Percentiles rank a stretch among this genome's conserved stretches.
Conservation (phyloP, 352 stramenopile genomes). For the Phytophthora litchii region DNA sequence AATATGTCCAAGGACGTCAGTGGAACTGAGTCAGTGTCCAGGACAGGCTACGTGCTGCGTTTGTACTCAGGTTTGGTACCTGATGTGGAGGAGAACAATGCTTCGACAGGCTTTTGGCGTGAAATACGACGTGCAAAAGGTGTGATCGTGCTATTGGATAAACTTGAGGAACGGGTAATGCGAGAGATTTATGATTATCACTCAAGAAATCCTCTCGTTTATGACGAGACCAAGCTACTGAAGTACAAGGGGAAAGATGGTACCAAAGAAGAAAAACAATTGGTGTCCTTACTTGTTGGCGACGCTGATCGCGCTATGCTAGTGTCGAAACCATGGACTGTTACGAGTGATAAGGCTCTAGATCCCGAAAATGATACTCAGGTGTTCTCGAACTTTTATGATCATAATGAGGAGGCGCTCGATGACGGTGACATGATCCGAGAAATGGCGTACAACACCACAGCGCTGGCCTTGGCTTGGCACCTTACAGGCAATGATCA, state of each 20-base stretch:
- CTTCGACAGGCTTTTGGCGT: constrained; percentile 37
- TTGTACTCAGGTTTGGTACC: constrained; percentile 48
- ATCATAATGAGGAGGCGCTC: constrained; percentile 15
- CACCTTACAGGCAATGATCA: constrained; percentile 34
- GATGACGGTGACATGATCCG: constrained; percentile 39
- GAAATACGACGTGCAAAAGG: constrained; percentile 59
- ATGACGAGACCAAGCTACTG: constrained; percentile 24
- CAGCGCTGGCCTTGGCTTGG: constrained; percentile 46
- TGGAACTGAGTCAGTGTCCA: constrained; percentile 27
- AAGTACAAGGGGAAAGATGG: constrained; percentile 10
- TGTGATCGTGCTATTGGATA: constrained; percentile 42
- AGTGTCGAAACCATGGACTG: constrained; percentile 28
- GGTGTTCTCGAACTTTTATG: constrained; percentile 45
- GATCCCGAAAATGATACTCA: constrained; percentile 17
- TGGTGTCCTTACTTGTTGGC: constrained; percentile 17
- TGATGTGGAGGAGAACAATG: constrained; percentile 34
- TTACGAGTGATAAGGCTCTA: constrained; percentile 31
- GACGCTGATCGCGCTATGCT: constrained; percentile 40
- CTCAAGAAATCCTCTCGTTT: constrained; percentile 35
- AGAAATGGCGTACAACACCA: constrained; percentile 60
- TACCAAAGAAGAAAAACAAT: constrained; percentile 2
- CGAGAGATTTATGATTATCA: constrained; percentile 34
- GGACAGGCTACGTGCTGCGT: constrained; percentile 52
- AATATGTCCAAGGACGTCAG: constrained; percentile 48
- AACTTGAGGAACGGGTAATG: constrained; percentile 53